Percentiles rank a stretch among this genome's conserved stretches.
Evolutionary conservation across 371 early-diverging fungal species (phyloP).

Genomic region (Apophysomyces sp.): DNA sequence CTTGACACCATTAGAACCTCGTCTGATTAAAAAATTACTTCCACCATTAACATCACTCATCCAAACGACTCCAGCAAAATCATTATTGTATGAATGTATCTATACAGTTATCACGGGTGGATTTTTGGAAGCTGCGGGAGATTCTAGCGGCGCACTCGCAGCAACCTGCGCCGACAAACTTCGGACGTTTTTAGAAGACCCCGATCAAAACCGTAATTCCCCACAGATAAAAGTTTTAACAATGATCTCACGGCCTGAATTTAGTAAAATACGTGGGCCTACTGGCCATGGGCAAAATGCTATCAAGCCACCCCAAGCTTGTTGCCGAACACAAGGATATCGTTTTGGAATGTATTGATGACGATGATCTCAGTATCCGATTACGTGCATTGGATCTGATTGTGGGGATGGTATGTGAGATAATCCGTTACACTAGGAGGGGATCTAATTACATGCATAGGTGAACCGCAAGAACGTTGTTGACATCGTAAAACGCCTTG

Average conservation of each 20-base stretch:
- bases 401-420: slow-evolving; percentile 68
- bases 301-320: slow-evolving; percentile 80
- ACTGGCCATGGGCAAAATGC: slow-evolving; percentile 77
- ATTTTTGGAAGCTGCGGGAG: slow-evolving; percentile 73
- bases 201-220: slow-evolving; percentile 87
- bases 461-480: slow-evolving; percentile 75
- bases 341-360: slow-evolving; percentile 87
- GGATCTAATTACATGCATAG: slow-evolving; percentile 18
- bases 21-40: slow-evolving; percentile 87
- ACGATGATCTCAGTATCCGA: slow-evolving; percentile 89
- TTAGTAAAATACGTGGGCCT: slow-evolving; percentile 92
- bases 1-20: slow-evolving; percentile 90
- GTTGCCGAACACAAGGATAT: slow-evolving; percentile 82
- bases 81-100: slow-evolving; percentile 93
- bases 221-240: too few relatives aligned
- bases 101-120: slow-evolving; percentile 90
- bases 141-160: slow-evolving; percentile 68
- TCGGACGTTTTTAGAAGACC: slow-evolving; percentile 80
- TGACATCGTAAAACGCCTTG: slow-evolving; percentile 80
- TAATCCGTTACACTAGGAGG: background rate
- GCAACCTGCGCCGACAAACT: slow-evolving; percentile 87
- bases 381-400: slow-evolving; percentile 85
- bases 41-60: slow-evolving; percentile 84
- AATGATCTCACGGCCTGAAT: background rate
- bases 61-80: slow-evolving; percentile 89